Evolutionary conservation across 129 eudicot genomes (phyloP), one percentile per base, ranked within the genome.

Genomic region (Saussurea involucrata): DNA sequence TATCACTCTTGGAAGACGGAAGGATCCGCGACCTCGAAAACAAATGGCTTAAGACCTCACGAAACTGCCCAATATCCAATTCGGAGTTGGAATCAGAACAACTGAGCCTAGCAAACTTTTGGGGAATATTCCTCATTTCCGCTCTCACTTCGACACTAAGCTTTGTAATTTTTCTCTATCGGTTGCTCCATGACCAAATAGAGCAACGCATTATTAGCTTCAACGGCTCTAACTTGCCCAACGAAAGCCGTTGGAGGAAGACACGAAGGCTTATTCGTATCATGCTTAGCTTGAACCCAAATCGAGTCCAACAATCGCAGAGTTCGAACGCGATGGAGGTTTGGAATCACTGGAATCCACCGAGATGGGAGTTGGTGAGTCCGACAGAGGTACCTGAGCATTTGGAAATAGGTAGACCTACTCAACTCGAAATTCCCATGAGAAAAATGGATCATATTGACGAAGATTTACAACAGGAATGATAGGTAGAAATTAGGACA

Each of bases 91-190:
- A 81, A n/a, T 76, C 87, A 0, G 85, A 76, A 25, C 84, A 83
- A 25, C 75, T 89, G 22, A 73, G 60, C 24, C 72, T 86, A 8
- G 80, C 73, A 42, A 86, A 82, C 73, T 89, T 89, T 80, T 86
- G 90, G 93, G 90, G 88, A 22, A 72, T 89, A 73, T 89, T 68
- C 60, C 77, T 82, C 12, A 73, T 89, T 57, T 89, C 88, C 1
- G 82, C 76, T 22, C 53, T 63, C 75, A 67, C 85, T 37, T 84
- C 93, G 37, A 84, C 90, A 0, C 8, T 79, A n/a, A 79, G 86
- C 74, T 68, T 85, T 4, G 75, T 88, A 7, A 58, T 77, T 49
- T 88, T 85, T 74, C 73, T 85, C 6, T 68, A 66, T 37, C 83
- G 85, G 40, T 57, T 76, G 58, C 80, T 81, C 36, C 80, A 74